Base-by-base conservation (phyloP, 2,329 filamentous ascomycete genomes). In the Colletotrichum destructivum region DNA sequence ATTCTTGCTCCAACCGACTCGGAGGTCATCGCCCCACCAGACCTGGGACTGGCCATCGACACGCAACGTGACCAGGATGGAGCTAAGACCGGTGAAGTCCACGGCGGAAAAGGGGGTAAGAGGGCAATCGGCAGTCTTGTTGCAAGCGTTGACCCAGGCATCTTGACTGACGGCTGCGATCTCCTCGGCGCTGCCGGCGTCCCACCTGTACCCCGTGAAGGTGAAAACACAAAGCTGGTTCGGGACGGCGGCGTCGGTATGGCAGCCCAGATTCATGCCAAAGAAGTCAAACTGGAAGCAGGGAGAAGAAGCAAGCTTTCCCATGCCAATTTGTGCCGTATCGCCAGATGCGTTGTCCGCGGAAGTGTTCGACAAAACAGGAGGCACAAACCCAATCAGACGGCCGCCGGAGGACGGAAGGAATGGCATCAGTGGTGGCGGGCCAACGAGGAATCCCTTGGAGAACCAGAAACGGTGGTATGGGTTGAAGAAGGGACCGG, bases 11-110 rank as follows among this genome's bases (percentile, higher is more conserved):
- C 83, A 84, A 56, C 82, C 82, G 54, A 83, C 75, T 23, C 77
- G 77, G 69, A 84, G 77, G 68, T 84, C 82, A 63, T 84, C 83
- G 35, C 77, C 81, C 83, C 83, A 84, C 83, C 82, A 84, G 40
- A 81, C 76, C 66, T 81, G 79, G 35, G 82, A 75, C 38, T 83
- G 77, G 31, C 79, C 73, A 47, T 81, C 81, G 51, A 84, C 82
- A 23, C 77, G 82, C 18, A 83, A 74, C 4, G 77, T 81, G 51
- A 84, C 79, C 66, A 84, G 66, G 4, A 84, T 75, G 2, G 83
- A 84, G 23, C 82, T 83, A 62, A 84, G 75, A 57, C 83, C 80
- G 18, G 72, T 78, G 72, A 83, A 84, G 9, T 81, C 82, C 35
- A 81, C 80, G 63, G 84, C 76, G 12, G 79, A 74, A 62, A 84